Evolutionary conservation across 768 basidiomycete genomes (phyloP).

Genomic region (Tulasnella sp.): DNA sequence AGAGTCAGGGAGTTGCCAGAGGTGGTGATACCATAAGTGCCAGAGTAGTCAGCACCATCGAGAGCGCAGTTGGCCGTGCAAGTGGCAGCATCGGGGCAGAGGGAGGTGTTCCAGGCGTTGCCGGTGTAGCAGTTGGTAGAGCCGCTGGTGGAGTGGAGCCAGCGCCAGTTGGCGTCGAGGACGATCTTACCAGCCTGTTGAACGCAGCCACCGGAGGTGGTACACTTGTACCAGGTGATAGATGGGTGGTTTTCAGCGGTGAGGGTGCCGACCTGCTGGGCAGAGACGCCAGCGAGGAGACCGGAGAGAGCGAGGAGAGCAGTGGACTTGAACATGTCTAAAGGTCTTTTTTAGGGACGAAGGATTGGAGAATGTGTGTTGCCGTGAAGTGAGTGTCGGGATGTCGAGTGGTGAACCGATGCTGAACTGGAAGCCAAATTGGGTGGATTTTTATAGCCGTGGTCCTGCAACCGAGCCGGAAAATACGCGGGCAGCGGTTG

Average conservation of each 20-base stretch:
- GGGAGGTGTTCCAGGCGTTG: conserved; percentile 56
- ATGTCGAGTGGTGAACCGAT: conserved; percentile 4
- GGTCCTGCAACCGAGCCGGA: conserved; percentile 4
- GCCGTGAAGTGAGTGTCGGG: conserved; percentile 5
- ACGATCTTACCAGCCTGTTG: not conserved
- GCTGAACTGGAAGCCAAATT: conserved; percentile 3
- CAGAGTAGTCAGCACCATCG: conserved; percentile 42
- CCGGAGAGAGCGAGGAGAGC: conserved; percentile 32
- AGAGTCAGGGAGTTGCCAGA: conserved; percentile 34
- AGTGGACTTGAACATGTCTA: conserved; percentile 12
- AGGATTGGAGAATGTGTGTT: not conserved
- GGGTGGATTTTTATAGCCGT: conserved; percentile 8
- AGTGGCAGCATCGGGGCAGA: conserved; percentile 55
- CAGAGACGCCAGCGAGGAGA: conserved; percentile 33
- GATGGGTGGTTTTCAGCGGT: conserved; percentile 56
- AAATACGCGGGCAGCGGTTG: not conserved
- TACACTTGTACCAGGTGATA: conserved; percentile 54
- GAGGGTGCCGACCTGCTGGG: conserved; percentile 56
- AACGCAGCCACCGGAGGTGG: conserved; percentile 42
- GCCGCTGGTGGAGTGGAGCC: conserved; percentile 45
- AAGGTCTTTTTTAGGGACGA: not conserved
- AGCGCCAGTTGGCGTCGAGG: conserved; percentile 40
- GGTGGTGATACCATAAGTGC: conserved; percentile 36
- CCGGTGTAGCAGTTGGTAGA: conserved; percentile 55
- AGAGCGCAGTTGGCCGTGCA: conserved; percentile 51